Conservation (phyloP, 805 yeast genomes). For the Metschnikowia gelsemii region DNA sequence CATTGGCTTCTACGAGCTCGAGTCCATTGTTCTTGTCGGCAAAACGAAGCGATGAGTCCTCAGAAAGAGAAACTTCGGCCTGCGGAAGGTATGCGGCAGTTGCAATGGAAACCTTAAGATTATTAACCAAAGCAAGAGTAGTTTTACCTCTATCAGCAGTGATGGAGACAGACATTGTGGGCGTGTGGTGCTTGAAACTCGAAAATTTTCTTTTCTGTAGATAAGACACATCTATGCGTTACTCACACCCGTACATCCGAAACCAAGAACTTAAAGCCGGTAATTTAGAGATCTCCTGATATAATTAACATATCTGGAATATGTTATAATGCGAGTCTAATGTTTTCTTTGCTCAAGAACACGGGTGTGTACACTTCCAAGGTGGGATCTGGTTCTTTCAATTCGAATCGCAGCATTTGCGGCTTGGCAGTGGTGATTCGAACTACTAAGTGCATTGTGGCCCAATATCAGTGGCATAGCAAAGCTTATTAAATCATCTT, state of each 20-base stretch:
- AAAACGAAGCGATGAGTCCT: conserved; percentile 29
- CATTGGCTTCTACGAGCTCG: conserved; percentile 61
- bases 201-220: not conserved
- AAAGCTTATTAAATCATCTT: too few species aligned
- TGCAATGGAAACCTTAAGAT: conserved; percentile 28
- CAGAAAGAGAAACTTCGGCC: conserved; percentile 22
- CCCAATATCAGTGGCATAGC: too few species aligned
- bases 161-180: conserved; percentile 16
- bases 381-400: too few species aligned
- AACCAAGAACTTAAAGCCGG: not conserved
- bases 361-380: too few species aligned
- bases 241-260: conserved; percentile 12
- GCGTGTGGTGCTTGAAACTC: not conserved
- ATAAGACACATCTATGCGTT: conserved; percentile 4
- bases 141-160: conserved; percentile 21
- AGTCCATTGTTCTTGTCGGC: conserved; percentile 39
- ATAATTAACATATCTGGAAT: too few species aligned
- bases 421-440: not conserved
- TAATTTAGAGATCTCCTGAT: not conserved
- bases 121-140: conserved; percentile 24
- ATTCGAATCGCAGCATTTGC: too few species aligned
- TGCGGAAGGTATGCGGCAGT: conserved; percentile 19
- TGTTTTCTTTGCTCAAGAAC: not conserved
- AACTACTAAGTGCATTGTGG: too few species aligned
- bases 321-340: too few species aligned